phyloP scores from a whole-genome alignment of 2,329 filamentous ascomycete species.

The Magnaporthiopsis incrustans region DNA sequence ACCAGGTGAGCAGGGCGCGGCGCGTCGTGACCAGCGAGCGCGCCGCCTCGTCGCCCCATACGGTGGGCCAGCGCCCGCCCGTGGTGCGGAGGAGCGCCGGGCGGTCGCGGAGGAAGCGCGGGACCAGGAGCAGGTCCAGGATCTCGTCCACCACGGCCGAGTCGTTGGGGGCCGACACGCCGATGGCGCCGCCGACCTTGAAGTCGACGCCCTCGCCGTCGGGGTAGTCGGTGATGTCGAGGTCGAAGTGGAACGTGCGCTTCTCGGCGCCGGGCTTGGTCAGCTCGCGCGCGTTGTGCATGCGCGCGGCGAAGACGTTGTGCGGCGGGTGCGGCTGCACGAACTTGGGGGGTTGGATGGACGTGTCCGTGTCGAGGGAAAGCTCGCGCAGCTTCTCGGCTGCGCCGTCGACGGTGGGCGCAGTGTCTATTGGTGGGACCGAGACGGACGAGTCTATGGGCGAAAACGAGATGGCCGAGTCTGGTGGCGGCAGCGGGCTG shows the following conservation, averaged over 20 bases:
- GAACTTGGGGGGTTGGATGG: constrained; percentile 71
- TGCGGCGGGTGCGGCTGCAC: constrained; percentile 94
- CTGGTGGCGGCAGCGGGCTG: constrained; percentile 29
- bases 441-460: constrained; percentile 40
- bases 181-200: constrained; percentile 92
- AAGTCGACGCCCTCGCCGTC: constrained; percentile 80
- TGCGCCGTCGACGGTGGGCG: constrained; percentile 14
- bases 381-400: constrained; percentile 17
- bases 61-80: constrained; percentile 86
- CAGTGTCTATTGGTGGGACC: constrained; percentile 24
- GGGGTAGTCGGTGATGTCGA: constrained; percentile 90
- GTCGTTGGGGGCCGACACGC: constrained; percentile 84
- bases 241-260: constrained; percentile 93
- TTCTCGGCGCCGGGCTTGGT: constrained; percentile 88
- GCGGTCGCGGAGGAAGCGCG: constrained; percentile 76
- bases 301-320: constrained; percentile 80
- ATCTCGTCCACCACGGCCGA: constrained; percentile 70
- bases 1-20: constrained; percentile 91
- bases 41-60: constrained; percentile 87
- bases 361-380: constrained; percentile 40
- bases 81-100: constrained; percentile 71
- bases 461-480: constrained; percentile 39
- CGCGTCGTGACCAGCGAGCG: constrained; percentile 85
- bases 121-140: constrained; percentile 73
- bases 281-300: constrained; percentile 77